Base-by-base conservation (phyloP, 164 flowering plant species). In the Vitis cinerea region DNA sequence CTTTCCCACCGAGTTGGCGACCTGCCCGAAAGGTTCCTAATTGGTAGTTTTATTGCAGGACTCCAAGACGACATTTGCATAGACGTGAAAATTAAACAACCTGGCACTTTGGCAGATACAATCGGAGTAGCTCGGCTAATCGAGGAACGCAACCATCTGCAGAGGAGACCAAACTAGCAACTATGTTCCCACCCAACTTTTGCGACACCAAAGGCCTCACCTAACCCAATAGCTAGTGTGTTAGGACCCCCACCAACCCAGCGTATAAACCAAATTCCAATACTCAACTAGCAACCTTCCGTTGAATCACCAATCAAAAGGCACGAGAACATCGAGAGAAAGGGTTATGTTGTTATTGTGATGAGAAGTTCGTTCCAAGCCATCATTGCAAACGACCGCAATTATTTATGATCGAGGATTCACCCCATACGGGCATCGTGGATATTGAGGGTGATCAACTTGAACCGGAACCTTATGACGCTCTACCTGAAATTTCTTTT, bases 341-440 rank as follows among this genome's bases (percentile, higher is more conserved):
- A 17, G 64, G 65, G 12, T 50, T 72, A 13, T 72, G 70, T n/a
- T 72, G 57, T 23, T 59, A 65, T 19, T 72, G 70, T 29, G 64
- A 72, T 1, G 75, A 66, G 47, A 58, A 60, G 55, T 72, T 31
- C 51, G 6, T 29, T 29, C 65, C 70, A 9, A 65, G 70, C 13
- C 70, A 72, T 27, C 47, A 30, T 23, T 72, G 70, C 12, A 12
- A 50, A 47, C 12, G 37, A 37, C 57, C 61, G 14, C 60, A 62
- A 63, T 53, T 70, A 27, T n/a, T 63, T 13, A 57, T 54, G 71
- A 61, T 73, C 8, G 57, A 66, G n/a, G 75, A 72, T 48, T 5
- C 16, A 7, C 27, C 44, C 9, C 66, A 50, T 15, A 2, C 44
- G 54, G 27, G n/a, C 47, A 19, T 19, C 23, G 52, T 1, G 12